Conservation (phyloP, 1,284 basidiomycete species). For the Rhodotorula glutinis region DNA sequence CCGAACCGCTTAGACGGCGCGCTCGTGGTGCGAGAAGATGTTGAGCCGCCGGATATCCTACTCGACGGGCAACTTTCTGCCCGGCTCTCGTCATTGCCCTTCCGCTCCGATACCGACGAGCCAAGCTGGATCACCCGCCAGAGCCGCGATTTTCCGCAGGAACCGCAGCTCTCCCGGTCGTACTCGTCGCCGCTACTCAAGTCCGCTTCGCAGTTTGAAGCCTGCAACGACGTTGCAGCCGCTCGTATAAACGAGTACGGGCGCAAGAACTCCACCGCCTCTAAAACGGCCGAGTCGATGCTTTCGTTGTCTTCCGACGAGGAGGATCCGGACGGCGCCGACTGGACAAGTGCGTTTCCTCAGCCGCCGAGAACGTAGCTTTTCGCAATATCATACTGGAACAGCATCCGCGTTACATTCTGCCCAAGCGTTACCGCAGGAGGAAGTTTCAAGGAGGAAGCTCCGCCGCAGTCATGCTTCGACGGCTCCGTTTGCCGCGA, state of each 20-base stretch:
- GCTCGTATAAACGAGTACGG: no score
- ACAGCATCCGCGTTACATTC: neutral
- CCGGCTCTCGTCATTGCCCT: neutral
- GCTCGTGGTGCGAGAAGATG: neutral
- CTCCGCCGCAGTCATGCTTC: neutral
- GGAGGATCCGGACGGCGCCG: neutral
- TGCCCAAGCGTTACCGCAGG: no score
- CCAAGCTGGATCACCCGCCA: no score
- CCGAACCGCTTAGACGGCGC: no score
- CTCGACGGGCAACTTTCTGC: neutral
- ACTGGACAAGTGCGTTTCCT: neutral
- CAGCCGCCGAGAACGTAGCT: neutral
- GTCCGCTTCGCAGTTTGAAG: no score
- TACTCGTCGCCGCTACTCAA: no score
- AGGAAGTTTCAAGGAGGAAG: neutral
- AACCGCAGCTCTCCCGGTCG: no score
- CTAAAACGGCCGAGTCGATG: neutral
- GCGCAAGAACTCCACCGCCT: neutral
- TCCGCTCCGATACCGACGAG: neutral
- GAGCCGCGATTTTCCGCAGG: no score
- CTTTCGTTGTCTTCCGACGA: constrained; percentile 3
- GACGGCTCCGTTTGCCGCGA: neutral
- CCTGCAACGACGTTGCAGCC: no score
- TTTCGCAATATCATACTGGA: neutral
- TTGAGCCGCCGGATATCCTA: neutral